These are phyloP conservation scores for Epichloe sylvatica DNA, from an alignment of 2,329 filamentous ascomycete species.

Conservation along the genomic window DNA sequence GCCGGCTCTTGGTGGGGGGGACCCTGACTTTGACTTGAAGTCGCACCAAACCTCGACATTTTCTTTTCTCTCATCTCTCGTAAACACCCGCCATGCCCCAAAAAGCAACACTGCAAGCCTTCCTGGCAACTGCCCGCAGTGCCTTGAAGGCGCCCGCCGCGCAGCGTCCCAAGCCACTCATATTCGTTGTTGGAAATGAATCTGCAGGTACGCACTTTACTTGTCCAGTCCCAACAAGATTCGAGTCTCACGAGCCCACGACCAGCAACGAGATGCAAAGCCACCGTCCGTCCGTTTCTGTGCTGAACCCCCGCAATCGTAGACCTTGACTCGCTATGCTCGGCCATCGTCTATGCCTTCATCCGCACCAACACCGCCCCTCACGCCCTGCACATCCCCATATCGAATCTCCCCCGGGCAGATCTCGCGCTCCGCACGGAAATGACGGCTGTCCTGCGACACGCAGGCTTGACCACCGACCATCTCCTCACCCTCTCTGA, in stretches of 20 bases:
- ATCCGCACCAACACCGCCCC: constrained; percentile 46
- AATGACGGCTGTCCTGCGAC: constrained; percentile 48
- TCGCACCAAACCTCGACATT: background rate
- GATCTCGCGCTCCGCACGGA: constrained; percentile 64
- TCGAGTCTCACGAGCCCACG: too few relatives aligned
- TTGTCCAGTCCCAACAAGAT: background rate
- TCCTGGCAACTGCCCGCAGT: constrained; percentile 35
- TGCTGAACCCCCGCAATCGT: too few relatives aligned
- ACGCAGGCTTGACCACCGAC: constrained; percentile 41
- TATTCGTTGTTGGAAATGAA: constrained; percentile 54
- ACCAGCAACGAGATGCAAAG: too few relatives aligned
- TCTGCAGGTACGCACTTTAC: constrained; percentile 36
- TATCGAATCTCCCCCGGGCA: constrained; percentile 54
- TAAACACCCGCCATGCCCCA: constrained; percentile 13
- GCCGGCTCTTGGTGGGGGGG: too few relatives aligned
- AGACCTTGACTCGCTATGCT: constrained; percentile 74
- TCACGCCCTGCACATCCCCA: constrained; percentile 50
- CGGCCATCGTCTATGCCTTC: constrained; percentile 60
- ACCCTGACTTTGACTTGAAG: too few relatives aligned
- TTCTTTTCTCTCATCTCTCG: too few relatives aligned
- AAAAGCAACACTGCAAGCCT: constrained; percentile 31
- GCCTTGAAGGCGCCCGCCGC: constrained; percentile 30
- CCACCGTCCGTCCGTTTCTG: too few relatives aligned
- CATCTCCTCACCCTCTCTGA: constrained; percentile 51
- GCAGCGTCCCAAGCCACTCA: constrained; percentile 34